Base-by-base conservation (phyloP, 257 asterid species). In the Penstemon davidsonii region DNA sequence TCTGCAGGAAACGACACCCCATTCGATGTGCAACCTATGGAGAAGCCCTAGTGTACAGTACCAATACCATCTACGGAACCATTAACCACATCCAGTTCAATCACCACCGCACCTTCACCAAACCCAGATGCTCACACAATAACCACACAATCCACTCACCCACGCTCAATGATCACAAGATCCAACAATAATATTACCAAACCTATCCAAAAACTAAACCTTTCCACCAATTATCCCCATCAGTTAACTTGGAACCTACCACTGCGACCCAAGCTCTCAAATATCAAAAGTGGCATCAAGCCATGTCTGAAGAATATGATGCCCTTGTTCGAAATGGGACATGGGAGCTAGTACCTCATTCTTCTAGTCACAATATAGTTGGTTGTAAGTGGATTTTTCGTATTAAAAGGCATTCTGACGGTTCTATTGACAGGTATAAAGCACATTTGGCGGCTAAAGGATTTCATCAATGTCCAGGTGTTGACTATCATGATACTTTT, bases 371-470 rank as follows among this genome's bases (percentile, higher is more conserved):
- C 2, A 64, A 64, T 19, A 15, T 72, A 5, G n/a, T 72, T 7
- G 58, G 58, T 1, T 41, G 46, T 40, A 63, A 64, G 8, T 64
- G 58, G 66, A 58, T 73, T 2, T 73, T 5, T 11, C 50, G 13
- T 3, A 50, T 47, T 18, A 73, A 73, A 13, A 40, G 11, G 10
- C 55, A 45, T 0, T 15, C 66, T 0, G 52, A 56, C 13, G 77
- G 72, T 5, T 5, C 58, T 6, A 19, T 72, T 54, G 65, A 19
- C 6, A 49, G 51, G 0, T 56, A 15, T 12, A 54, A 72, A 44
- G 65, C 71, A 1, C 46, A 66, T 5, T 12, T 62, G 2, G 76
- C 64, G 2, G 71, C 71, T 4, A 41, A 43, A 11, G 76, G 70
- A 3, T 62, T 53, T 53, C 41, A 63, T 11, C 70, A 71, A 60